Evolutionary conservation across 2,329 filamentous ascomycete genomes (phyloP).

Genomic region (Penicillium sumatraense): DNA sequence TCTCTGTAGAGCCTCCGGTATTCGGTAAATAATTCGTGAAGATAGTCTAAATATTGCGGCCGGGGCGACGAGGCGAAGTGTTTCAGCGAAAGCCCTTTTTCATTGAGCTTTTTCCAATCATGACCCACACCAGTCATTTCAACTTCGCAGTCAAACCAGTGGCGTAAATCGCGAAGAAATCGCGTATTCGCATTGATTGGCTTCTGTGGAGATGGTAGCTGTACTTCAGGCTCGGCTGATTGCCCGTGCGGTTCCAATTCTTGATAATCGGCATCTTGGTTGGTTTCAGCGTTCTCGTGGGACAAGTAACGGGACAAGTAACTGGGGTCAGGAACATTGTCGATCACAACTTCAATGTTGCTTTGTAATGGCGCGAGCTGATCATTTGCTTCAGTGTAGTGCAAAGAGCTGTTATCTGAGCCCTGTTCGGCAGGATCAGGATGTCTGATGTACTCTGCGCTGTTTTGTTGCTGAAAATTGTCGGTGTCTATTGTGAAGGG

Average conservation of each 20-base stretch:
- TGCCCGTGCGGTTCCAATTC: neutral
- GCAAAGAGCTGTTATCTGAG: neutral
- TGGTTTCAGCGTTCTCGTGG: neutral
- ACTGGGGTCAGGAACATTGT: no score
- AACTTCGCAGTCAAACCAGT: slow-evolving; percentile 9
- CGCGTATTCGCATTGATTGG: neutral
- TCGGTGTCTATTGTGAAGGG: neutral
- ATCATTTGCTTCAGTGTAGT: neutral
- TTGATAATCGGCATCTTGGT: neutral
- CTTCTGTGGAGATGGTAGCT: no score
- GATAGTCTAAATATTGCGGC: slow-evolving; percentile 1
- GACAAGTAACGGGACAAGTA: neutral
- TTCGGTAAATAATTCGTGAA: neutral
- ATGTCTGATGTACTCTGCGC: neutral
- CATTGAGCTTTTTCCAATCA: slow-evolving; percentile 3
- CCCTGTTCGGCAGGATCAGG: neutral
- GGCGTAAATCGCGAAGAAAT: neutral
- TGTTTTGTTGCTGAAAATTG: neutral
- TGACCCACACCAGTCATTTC: neutral
- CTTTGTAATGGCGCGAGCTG: neutral
- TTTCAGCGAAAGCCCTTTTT: neutral
- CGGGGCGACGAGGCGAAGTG: neutral
- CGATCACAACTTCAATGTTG: neutral
- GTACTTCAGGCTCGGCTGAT: neutral
- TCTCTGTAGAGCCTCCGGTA: slow-evolving; percentile 10